phyloP scores from a whole-genome alignment of 768 basidiomycete genomes.

The Rubroboletus satanas region DNA sequence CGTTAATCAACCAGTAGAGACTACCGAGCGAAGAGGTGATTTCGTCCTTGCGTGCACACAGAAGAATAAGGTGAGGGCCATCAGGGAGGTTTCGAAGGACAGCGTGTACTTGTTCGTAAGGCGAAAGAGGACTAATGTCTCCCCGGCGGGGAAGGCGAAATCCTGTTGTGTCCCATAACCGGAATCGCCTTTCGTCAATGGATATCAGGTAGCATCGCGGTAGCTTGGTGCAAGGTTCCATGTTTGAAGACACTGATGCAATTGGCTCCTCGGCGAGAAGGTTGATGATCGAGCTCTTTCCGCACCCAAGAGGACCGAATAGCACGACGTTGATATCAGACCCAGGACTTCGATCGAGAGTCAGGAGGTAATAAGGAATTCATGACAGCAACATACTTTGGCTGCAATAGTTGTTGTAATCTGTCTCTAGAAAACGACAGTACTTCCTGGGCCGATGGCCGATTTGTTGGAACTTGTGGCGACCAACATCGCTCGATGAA shows the following conservation, averaged over 20 bases:
- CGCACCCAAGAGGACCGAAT: conserved; percentile 14
- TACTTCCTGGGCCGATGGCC: background rate
- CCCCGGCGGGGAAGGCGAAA: conserved; percentile 10
- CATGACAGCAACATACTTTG: background rate
- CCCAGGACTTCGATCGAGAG: background rate
- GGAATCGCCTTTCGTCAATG: conserved; percentile 3
- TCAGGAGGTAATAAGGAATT: background rate
- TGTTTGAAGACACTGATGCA: conserved; percentile 25
- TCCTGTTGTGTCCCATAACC: conserved; percentile 27
- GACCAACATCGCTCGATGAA: conserved; percentile 8
- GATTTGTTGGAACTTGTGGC: background rate
- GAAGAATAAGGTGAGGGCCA: conserved; percentile 37
- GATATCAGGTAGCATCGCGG: background rate
- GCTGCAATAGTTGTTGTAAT: background rate
- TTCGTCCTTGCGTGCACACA: conserved; percentile 30
- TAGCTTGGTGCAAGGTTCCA: conserved; percentile 30
- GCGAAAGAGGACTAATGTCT: background rate
- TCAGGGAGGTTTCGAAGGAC: conserved; percentile 24
- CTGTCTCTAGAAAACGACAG: background rate
- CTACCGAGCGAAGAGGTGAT: conserved; percentile 23
- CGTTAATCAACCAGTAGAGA: conserved; percentile 32
- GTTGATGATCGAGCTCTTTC: conserved; percentile 22
- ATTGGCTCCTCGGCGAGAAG: conserved; percentile 14
- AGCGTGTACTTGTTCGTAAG: conserved; percentile 19
- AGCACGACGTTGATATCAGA: conserved; percentile 12